These are phyloP conservation scores for Zygosaccharomyces pseudobailii DNA, from an alignment of 1,139 yeast genomes.

Conservation along the genomic window DNA sequence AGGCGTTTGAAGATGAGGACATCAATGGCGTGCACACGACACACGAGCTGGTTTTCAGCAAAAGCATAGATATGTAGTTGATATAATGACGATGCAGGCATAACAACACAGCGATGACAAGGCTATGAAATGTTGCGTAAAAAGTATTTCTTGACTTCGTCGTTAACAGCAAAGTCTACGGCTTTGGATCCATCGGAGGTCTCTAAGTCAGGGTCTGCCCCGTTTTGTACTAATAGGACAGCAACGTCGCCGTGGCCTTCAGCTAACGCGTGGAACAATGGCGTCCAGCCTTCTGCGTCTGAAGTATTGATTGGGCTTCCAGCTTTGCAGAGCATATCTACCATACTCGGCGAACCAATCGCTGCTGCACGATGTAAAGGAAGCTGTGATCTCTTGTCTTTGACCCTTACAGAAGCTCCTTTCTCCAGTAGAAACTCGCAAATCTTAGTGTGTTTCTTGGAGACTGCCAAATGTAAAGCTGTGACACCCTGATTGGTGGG, in stretches of 20 bases:
- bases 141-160: conserved; percentile 48
- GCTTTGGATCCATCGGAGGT: conserved; percentile 56
- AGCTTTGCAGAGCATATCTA: conserved; percentile 41
- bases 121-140: conserved; percentile 37
- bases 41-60: conserved; percentile 65
- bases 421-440: conserved; percentile 49
- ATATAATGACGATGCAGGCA: conserved; percentile 1
- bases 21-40: conserved; percentile 71
- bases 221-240: conserved; percentile 51
- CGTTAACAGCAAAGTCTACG: conserved; percentile 56
- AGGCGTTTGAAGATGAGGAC: conserved; percentile 40
- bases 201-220: conserved; percentile 56
- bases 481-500: conserved; percentile 67
- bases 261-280: conserved; percentile 84
- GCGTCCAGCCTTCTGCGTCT: conserved; percentile 77
- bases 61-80: conserved; percentile 57
- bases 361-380: conserved; percentile 86
- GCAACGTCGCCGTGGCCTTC: conserved; percentile 88
- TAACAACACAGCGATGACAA: neutral
- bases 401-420: conserved; percentile 57
- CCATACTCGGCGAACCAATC: conserved; percentile 57
- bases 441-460: conserved; percentile 56
- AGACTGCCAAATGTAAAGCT: conserved; percentile 67
- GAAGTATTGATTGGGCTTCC: conserved; percentile 62
- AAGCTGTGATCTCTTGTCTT: conserved; percentile 61